phyloP scores from a whole-genome alignment of 2,329 filamentous ascomycete species.

The Colletotrichum sp. region DNA sequence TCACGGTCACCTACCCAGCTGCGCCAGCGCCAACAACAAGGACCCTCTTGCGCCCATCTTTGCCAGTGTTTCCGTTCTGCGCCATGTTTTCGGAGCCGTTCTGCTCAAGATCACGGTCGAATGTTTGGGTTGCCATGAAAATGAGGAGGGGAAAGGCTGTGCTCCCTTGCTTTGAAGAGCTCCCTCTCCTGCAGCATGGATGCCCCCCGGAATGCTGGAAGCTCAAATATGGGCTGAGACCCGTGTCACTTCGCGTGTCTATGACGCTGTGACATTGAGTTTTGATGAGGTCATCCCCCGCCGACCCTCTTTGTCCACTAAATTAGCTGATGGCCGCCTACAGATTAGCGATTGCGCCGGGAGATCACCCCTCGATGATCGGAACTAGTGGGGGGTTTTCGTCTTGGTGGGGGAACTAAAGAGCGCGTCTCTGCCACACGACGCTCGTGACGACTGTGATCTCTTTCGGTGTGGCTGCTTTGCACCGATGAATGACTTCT shows the following conservation, averaged over 20 bases:
- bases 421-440: neutral
- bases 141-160: neutral
- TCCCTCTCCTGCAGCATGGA: neutral
- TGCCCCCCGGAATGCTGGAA: neutral
- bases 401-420: neutral
- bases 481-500: neutral
- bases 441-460: neutral
- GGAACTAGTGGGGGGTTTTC: slow-evolving; percentile 8
- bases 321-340: neutral
- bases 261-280: slow-evolving; percentile 18
- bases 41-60: slow-evolving; percentile 32
- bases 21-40: slow-evolving; percentile 47
- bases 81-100: slow-evolving; percentile 10
- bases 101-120: slow-evolving; percentile 9
- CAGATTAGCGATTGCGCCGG: slow-evolving; percentile 7
- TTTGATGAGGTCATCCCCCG: slow-evolving; percentile 14
- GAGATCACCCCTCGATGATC: slow-evolving; percentile 5
- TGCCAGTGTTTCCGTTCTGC: slow-evolving; percentile 10
- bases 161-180: neutral
- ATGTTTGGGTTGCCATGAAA: neutral
- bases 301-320: neutral
- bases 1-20: slow-evolving; percentile 34
- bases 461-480: neutral
- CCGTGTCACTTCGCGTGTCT: slow-evolving; percentile 1
- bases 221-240: slow-evolving; percentile 2